Conservation (phyloP, 192 early-diverging fungal genomes). For the Coemansia sp. region DNA sequence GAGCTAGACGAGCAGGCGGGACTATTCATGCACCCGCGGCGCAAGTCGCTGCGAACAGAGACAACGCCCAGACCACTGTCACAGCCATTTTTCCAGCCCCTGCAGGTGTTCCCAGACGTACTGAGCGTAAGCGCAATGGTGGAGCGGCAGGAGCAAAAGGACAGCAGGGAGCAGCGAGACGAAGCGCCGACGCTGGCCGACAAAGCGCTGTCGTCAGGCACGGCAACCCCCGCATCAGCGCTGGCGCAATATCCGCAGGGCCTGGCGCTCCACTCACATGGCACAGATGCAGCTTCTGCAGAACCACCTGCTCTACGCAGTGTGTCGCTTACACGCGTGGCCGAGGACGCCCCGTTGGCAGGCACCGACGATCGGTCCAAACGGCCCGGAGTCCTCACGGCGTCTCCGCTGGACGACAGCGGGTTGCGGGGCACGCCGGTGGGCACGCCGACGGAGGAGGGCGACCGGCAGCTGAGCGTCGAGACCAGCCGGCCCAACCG, state of each 20-base stretch:
- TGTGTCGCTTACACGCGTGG: slow-evolving; percentile 42
- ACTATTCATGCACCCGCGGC: slow-evolving; percentile 53
- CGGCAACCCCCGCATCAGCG: slow-evolving; percentile 4
- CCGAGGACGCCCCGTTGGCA: slow-evolving; percentile 2
- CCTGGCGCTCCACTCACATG: slow-evolving; percentile 19
- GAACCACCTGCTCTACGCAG: slow-evolving; percentile 19
- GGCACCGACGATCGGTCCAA: slow-evolving; percentile 10
- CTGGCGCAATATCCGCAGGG: slow-evolving; percentile 32
- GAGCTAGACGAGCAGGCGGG: slow-evolving; percentile 55
- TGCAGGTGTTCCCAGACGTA: slow-evolving; percentile 54
- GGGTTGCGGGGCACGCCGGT: slow-evolving; percentile 29
- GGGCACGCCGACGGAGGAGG: slow-evolving; percentile 45
- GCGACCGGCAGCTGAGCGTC: slow-evolving; percentile 41
- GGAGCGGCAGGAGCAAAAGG: slow-evolving; percentile 46
- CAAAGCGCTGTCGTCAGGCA: slow-evolving; percentile 12
- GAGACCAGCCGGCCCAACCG: slow-evolving; percentile 25
- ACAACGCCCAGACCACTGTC: slow-evolving; percentile 47
- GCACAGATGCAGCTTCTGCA: not conserved
- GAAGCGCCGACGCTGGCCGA: not conserved
- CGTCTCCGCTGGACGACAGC: slow-evolving; percentile 7
- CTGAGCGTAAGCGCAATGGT: slow-evolving; percentile 55
- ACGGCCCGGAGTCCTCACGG: slow-evolving; percentile 6
- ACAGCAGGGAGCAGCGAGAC: slow-evolving; percentile 17
- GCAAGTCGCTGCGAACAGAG: slow-evolving; percentile 43
- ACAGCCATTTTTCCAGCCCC: slow-evolving; percentile 55